Conservation (phyloP, 306 rosid species). For the Begonia peltatifolia region DNA sequence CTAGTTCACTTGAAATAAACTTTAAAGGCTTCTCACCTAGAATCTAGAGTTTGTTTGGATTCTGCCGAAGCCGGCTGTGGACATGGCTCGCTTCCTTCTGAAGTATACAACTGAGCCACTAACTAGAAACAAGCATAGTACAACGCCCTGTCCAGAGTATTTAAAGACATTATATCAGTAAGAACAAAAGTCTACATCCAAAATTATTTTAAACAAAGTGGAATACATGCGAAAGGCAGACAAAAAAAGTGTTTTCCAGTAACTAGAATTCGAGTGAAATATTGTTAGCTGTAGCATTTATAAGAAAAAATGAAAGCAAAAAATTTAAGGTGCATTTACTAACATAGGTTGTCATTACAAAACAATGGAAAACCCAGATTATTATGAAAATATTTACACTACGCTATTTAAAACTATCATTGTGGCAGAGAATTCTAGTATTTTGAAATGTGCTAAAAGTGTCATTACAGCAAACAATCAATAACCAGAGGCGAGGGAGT, state of each 20-base stretch:
- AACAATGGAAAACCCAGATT: neutral
- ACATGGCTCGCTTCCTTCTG: constrained; percentile 35
- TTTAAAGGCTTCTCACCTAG: constrained; percentile 11
- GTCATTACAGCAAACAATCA: neutral
- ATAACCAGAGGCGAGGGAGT: neutral
- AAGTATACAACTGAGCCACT: constrained; percentile 51
- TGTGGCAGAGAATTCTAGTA: neutral
- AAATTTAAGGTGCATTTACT: neutral
- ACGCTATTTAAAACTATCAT: neutral
- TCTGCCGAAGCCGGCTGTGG: constrained; percentile 46
- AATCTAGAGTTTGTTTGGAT: constrained; percentile 46
- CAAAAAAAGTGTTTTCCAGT: neutral
- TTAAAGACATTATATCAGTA: neutral
- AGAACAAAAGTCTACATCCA: neutral
- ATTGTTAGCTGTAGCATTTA: neutral
- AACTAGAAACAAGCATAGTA: constrained; percentile 34
- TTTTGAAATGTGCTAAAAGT: neutral
- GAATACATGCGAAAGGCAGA: neutral
- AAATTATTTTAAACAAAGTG: neutral
- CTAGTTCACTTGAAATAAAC: no score
- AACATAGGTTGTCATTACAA: neutral
- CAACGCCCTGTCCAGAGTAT: constrained; percentile 35
- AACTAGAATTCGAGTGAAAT: neutral
- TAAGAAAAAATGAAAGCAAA: neutral
- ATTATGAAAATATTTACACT: neutral